Evolutionary conservation across 768 basidiomycete species (phyloP), one percentile per base, ranked within the genome.

Genomic region (Russula foetens): DNA sequence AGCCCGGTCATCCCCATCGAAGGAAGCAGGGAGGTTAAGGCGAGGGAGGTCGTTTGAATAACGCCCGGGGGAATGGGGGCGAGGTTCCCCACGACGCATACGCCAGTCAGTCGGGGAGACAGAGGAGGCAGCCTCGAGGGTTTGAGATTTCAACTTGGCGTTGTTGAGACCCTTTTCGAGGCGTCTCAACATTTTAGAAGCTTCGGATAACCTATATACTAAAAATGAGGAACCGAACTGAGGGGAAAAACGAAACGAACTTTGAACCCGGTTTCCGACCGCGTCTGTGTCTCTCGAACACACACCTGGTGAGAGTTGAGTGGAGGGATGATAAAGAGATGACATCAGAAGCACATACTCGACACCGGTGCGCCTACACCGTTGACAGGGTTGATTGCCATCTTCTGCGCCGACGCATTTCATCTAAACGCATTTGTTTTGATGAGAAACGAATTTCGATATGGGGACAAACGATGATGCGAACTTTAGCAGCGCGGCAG

Each of bases 401-500:
- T 92, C 90, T 70, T 93, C 90, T 52, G 91, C 87, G 47, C 89
- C 90, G 60, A 92, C 90, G 68, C 90, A 93, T 72, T 92, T 91
- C 90, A 93, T 93, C 90, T 92, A 66, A 46, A 35, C 35, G 56
- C 26, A 11, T 28, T 11, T 55, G 57, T 29, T n/a, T n/a, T 58
- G 47, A 58, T 58, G 46, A 47, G 58, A 50, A 54, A 49, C 28
- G 19, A 60, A 31, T 56, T 56, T 60, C 64, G 56, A 52, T 48
- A 65, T 26, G 55, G 58, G 60, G 54, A 35, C 56, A 62, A 38
- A 62, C n/a, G 59, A 57, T 43, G 63, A 54, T 43, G 50, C 53
- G 44, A 49, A 86, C 90, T 82, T 92, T 92, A 63, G 90, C 90
- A 55, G 83, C 81, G 46, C 90, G 84, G 72, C 90, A 93, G 66